Evolutionary conservation across 257 asterid genomes (phyloP), one percentile per base, ranked within the genome.

Genomic region (Osmanthus fragrans): DNA sequence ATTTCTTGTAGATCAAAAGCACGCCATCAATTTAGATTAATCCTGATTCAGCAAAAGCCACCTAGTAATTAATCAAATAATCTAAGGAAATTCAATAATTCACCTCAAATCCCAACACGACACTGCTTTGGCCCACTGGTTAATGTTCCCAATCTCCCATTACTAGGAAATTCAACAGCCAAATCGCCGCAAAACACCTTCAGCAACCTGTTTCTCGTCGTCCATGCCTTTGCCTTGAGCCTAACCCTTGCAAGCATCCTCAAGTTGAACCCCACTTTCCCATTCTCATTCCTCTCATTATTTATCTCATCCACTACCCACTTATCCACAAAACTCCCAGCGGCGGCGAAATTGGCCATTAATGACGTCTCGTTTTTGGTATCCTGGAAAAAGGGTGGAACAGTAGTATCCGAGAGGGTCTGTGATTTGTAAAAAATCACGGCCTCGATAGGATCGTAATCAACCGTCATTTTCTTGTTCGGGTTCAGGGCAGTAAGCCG

Each of bases 181-280:
- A 88, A 84, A 78, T 78, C 88, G 36, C 83, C 86, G 18, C 91
- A 88, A 19, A 68, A 80, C 1, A 80, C 88, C 79, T 75, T 85
- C 82, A 88, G 19, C 70, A 12, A 69, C 82, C 91, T 84, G 80
- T 80, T 80, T 81, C 88, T 76, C 4, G 84, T 80, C 80, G 81
- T 82, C 89, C 91, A 87, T 39, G 73, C 74, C 13, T 87, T 86
- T 1, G 89, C 85, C 63, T 84, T 77, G 25, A 88, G 86, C 74
- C 79, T 63, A 77, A 85, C 80, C 56, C 40, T 39, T 71, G 84
- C 81, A 18, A 76, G 25, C 85, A 87, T 77, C 75, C 86, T 76
- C 73, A 84, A 80, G 79, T 81, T 42, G 54, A 88, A 84, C 10
- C 11, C 82, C 30, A 85, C 78, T 37, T 54, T 79, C 34, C 83